Conservation (phyloP, 306 rosid species). For the Datisca glomerata region DNA sequence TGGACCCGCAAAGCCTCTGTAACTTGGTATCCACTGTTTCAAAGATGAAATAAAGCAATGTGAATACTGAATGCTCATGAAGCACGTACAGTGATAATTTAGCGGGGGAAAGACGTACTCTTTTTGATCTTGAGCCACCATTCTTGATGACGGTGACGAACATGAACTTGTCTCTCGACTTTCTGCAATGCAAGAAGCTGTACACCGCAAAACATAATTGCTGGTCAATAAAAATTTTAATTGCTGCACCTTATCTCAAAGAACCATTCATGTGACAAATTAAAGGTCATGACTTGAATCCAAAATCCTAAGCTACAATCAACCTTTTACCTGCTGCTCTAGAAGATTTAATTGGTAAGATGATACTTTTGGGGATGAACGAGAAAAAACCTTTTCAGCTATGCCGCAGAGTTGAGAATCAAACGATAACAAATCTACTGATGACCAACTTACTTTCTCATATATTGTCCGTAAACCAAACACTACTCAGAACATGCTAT, state of each 20-base stretch:
- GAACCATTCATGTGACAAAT: neutral
- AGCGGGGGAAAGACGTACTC: slow-evolving; percentile 20
- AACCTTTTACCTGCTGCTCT: too few relatives aligned
- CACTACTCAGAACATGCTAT: too few relatives aligned
- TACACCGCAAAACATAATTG: slow-evolving; percentile 19
- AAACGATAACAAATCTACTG: too few relatives aligned
- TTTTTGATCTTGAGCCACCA: slow-evolving; percentile 26
- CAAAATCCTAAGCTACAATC: too few relatives aligned
- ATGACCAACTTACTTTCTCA: too few relatives aligned
- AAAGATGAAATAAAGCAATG: slow-evolving; percentile 4
- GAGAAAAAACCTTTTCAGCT: too few relatives aligned
- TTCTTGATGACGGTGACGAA: slow-evolving; percentile 29
- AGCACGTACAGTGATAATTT: neutral
- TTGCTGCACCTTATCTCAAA: slow-evolving; percentile 1
- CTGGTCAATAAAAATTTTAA: slow-evolving; percentile 8
- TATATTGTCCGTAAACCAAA: too few relatives aligned
- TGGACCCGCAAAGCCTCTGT: slow-evolving; percentile 52
- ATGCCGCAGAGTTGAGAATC: too few relatives aligned
- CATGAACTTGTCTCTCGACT: slow-evolving; percentile 50
- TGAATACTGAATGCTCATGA: neutral
- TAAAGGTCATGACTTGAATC: too few relatives aligned
- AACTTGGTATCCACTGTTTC: slow-evolving; percentile 39
- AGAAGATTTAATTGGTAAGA: too few relatives aligned
- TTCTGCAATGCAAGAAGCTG: slow-evolving; percentile 47
- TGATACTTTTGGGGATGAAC: neutral